Evolutionary conservation across 371 early-diverging fungal species (phyloP), one percentile per base, ranked within the genome.

Genomic region (Batkoa obscura): DNA sequence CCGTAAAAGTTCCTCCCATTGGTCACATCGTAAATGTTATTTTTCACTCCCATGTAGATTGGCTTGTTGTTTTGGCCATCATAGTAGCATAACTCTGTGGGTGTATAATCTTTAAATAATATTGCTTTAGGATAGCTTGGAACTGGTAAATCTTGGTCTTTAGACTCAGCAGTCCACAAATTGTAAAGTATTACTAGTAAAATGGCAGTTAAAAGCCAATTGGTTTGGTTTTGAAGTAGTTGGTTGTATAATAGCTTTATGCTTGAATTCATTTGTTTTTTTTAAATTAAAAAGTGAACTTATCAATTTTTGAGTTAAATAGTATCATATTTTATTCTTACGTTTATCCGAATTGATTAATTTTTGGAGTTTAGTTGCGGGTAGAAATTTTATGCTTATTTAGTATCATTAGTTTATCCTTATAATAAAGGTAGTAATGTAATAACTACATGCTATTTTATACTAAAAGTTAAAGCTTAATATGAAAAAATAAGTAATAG

Each of bases 11-110:
- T 79, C 9, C 78, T 70, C 15, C 92, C 90, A 13, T 73, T 66
- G 1, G 86, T 79, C 4, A 94, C 94, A 62, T 94, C 94, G 63
- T 80, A 94, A 12, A 93, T 86, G 13, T 79, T 75, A 8, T 90
- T 87, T 55, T 80, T 80, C 13, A 92, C 82, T 1, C 72, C 88
- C 71, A 93, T 79, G 36, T 81, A 72, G 43, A 94, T 85, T 30
- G 68, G 60, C 31, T 70, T 67, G 30, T 77, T 78, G 55, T 81
- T 74, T 3, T 41, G 10, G 12, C 55, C 55, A 45, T 55, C 34
- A 62, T 71, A 86, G 12, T 74, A 72, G 3, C 68, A 49, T 15
- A 89, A 63, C 12, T 81, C 81, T 53, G 71, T 66, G 47, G 84
- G 85, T 0, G 86, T 85, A 59, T 76, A 89, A 46, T 76, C 69